Evolutionary conservation across 1,139 yeast species (phyloP).

Genomic region (Yamadazyma triangularis): DNA sequence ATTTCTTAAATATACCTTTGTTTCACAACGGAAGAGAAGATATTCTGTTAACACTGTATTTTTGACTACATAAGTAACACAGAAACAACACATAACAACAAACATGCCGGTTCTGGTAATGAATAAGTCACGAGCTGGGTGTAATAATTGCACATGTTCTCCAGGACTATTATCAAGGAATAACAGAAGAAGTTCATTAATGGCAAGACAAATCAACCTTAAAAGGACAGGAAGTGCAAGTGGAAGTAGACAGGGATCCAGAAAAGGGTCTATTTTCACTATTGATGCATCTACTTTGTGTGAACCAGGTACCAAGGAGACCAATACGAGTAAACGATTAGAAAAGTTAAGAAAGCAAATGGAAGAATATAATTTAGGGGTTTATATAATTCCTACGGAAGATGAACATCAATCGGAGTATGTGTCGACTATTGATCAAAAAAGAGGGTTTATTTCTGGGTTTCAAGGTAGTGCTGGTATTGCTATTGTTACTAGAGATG

Average conservation of each 20-base stretch:
- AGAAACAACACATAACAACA: too few species aligned
- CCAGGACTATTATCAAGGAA: conserved; percentile 73
- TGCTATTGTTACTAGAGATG: conserved; percentile 77
- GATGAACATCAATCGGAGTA: conserved; percentile 95
- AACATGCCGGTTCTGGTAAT: too few species aligned
- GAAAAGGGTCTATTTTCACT: conserved; percentile 48
- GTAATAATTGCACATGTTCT: conserved; percentile 76
- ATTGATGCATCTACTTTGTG: conserved; percentile 44
- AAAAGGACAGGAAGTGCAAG: conserved; percentile 22
- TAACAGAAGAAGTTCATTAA: conserved; percentile 48
- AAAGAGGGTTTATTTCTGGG: conserved; percentile 81
- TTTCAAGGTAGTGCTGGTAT: conserved; percentile 96
- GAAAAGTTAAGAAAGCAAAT: conserved; percentile 60
- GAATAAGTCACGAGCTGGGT: conserved; percentile 35
- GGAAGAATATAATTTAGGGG: conserved; percentile 61
- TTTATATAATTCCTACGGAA: conserved; percentile 84
- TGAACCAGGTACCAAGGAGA: conserved; percentile 41
- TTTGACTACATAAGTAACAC: too few species aligned
- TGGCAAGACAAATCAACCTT: conserved; percentile 46
- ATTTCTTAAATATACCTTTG: too few species aligned
- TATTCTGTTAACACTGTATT: too few species aligned
- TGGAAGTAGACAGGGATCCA: conserved; percentile 26
- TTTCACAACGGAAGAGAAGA: too few species aligned
- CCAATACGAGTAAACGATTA: conserved; percentile 59
- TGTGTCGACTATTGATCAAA: conserved; percentile 74